A percentile compares a stretch with the other conserved stretches of the same genome.
Conservation (phyloP, 805 yeast genomes). For the Priceomyces melissophilus region DNA sequence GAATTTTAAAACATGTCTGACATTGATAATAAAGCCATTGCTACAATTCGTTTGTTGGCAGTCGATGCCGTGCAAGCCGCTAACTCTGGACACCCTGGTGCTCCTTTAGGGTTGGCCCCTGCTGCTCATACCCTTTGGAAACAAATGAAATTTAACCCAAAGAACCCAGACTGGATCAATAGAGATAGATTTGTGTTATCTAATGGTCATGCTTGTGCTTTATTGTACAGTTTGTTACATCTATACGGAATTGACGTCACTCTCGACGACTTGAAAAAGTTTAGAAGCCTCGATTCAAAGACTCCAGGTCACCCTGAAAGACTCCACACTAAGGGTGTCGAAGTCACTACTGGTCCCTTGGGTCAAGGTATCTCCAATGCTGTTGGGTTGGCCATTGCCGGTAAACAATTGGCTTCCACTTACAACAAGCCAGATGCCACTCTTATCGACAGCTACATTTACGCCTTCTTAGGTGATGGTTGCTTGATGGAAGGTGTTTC, state of each 20-base stretch:
- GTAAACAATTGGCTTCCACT: conserved; percentile 84
- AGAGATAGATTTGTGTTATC: conserved; percentile 94
- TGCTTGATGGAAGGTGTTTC: conserved; percentile 98
- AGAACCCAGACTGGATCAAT: conserved; percentile 88
- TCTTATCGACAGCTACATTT: conserved; percentile 73
- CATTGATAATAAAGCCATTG: conserved; percentile 71
- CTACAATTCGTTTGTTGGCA: conserved; percentile 85
- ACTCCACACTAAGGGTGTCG: conserved; percentile 81
- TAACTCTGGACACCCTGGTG: conserved; percentile 99
- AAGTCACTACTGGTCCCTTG: conserved; percentile 97
- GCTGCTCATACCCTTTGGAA: conserved; percentile 86
- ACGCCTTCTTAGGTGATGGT: conserved; percentile 90
- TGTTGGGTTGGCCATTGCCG: conserved; percentile 95
- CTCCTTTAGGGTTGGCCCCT: conserved; percentile 97
- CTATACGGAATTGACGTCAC: conserved; percentile 78
- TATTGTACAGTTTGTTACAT: conserved; percentile 80
- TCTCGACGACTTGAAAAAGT: conserved; percentile 81
- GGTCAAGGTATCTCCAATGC: conserved; percentile 98
- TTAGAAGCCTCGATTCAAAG: conserved; percentile 86
- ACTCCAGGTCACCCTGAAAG: conserved; percentile 98
- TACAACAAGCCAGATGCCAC: conserved; percentile 84
- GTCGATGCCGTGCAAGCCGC: conserved; percentile 85
- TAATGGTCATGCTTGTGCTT: conserved; percentile 95
- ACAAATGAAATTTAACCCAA: conserved; percentile 82
- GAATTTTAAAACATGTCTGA: background rate